Conservation (phyloP, 2,329 filamentous ascomycete genomes). For the Trichoderma sp. region DNA sequence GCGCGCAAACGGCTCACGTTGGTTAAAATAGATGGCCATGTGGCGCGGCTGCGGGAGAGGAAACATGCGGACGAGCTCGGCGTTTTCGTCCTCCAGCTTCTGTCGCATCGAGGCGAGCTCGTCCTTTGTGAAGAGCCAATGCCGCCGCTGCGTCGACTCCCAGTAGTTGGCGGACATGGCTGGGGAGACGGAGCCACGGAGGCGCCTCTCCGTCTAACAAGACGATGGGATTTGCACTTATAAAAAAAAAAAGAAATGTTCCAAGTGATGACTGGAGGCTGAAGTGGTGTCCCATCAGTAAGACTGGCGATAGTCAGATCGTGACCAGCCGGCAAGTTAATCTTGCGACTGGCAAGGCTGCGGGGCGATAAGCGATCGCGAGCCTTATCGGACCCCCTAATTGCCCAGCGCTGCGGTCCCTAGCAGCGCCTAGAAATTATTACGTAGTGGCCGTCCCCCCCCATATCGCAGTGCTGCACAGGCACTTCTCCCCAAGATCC, state of each 20-base stretch:
- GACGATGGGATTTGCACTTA: neutral
- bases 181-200: conserved; percentile 18
- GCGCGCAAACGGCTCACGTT: conserved; percentile 57
- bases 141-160: conserved; percentile 85
- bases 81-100: conserved; percentile 73
- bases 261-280: neutral
- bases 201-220: conserved; percentile 1
- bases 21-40: conserved; percentile 87
- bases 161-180: conserved; percentile 93
- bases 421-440: conserved; percentile 15
- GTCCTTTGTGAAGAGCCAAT: conserved; percentile 87
- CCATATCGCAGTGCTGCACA: neutral
- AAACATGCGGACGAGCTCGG: conserved; percentile 70
- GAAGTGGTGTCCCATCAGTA: neutral
- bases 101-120: conserved; percentile 73
- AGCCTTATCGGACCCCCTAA: conserved; percentile 11
- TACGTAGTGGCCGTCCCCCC: conserved; percentile 18
- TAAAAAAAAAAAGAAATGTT: neutral
- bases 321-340: neutral
- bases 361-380: conserved; percentile 19
- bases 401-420: conserved; percentile 11
- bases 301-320: neutral
- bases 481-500: conserved; percentile 6
- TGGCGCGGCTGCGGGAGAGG: conserved; percentile 78
- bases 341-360: conserved; percentile 6